Percentiles rank a stretch among this genome's conserved stretches.
Conservation (phyloP, 371 early-diverging fungal genomes). For the Umbelopsis sp. region DNA sequence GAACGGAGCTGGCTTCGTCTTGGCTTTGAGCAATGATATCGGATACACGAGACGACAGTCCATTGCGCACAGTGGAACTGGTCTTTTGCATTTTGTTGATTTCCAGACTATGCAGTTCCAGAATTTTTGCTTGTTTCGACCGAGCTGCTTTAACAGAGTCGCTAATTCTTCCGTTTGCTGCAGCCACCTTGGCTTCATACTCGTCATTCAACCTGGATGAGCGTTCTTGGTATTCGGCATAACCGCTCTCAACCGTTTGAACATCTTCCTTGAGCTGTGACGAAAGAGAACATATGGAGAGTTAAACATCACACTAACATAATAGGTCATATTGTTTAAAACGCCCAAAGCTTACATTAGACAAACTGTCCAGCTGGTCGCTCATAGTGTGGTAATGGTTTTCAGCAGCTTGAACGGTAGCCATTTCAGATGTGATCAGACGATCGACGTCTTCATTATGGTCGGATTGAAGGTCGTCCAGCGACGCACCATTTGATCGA, state of each 20-base stretch:
- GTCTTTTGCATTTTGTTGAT: constrained; percentile 11
- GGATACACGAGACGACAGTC: constrained; percentile 3
- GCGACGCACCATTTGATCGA: neutral
- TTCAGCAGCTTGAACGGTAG: neutral
- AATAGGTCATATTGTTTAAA: neutral
- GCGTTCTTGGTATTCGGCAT: constrained; percentile 1
- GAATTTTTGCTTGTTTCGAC: neutral
- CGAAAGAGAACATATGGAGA: neutral
- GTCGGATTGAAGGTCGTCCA: neutral
- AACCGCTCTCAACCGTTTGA: neutral
- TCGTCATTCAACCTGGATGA: neutral
- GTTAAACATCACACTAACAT: neutral
- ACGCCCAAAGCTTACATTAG: neutral
- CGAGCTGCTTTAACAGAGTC: constrained; percentile 3
- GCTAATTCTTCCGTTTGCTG: neutral
- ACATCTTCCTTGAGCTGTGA: neutral
- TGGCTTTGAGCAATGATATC: constrained; percentile 2
- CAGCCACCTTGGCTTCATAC: neutral
- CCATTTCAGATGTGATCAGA: neutral
- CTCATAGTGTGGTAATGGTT: neutral
- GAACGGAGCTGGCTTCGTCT: neutral
- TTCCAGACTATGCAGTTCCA: neutral
- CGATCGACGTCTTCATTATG: neutral
- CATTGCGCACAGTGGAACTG: neutral
- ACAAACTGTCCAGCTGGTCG: neutral